phyloP scores from a whole-genome alignment of 1,284 basidiomycete species.

The Irpex rosettiformis region DNA sequence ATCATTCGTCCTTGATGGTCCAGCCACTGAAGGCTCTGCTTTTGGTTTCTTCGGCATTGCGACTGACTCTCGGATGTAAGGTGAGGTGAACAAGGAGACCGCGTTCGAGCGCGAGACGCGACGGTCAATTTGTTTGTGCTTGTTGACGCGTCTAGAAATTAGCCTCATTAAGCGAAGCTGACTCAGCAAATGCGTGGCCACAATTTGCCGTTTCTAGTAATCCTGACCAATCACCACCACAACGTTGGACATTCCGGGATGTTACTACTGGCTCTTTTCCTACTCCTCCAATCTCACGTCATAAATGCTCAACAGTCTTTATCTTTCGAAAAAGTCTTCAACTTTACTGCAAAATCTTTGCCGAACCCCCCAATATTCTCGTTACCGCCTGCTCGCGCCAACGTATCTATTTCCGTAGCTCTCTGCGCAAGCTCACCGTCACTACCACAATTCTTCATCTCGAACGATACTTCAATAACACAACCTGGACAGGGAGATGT shows the following conservation, averaged over 20 bases:
- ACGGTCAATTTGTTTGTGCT: too few species aligned
- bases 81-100: too few species aligned
- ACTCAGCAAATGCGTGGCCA: too few species aligned
- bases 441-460: constrained; percentile 49
- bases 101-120: too few species aligned
- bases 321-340: background rate
- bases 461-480: constrained; percentile 45
- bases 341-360: background rate
- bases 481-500: constrained; percentile 35
- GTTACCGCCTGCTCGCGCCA: constrained; percentile 33
- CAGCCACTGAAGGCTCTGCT: constrained; percentile 3
- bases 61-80: too few species aligned
- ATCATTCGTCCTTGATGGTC: constrained; percentile 2
- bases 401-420: constrained; percentile 55
- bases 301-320: background rate
- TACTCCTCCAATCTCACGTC: background rate
- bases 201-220: background rate
- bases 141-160: too few species aligned
- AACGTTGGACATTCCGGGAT: background rate
- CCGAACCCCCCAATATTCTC: constrained; percentile 17
- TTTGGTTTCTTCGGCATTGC: constrained; percentile 4
- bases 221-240: background rate
- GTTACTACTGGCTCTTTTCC: background rate
- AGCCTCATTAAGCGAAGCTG: too few species aligned
- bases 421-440: constrained; percentile 41